phyloP scores from a whole-genome alignment of 768 basidiomycete genomes.

The Suillus lakei region DNA sequence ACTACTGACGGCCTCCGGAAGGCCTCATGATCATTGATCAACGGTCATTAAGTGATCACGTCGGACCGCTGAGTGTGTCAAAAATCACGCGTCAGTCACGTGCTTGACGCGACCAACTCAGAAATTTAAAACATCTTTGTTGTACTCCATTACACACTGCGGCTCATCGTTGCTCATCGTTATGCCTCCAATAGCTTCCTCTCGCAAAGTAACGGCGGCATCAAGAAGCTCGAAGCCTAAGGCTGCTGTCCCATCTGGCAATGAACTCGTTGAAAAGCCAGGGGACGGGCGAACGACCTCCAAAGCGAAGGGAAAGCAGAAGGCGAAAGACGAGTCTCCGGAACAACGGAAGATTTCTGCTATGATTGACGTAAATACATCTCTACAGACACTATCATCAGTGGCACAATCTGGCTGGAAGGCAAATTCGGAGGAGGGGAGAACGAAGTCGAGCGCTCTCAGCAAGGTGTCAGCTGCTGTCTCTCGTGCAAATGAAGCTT shows the following conservation, averaged over 20 bases:
- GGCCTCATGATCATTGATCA: no score
- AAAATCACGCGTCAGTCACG: slow-evolving; percentile 1
- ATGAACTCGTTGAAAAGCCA: background rate
- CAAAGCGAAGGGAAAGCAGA: background rate
- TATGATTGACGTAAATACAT: slow-evolving; percentile 69
- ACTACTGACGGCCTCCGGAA: no score
- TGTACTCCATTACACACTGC: background rate
- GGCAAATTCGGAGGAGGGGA: slow-evolving; percentile 32
- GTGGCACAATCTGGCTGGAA: slow-evolving; percentile 68
- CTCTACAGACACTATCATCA: slow-evolving; percentile 59
- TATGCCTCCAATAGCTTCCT: background rate
- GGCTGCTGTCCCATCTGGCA: background rate
- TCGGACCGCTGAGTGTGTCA: no score
- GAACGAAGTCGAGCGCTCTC: slow-evolving; percentile 28
- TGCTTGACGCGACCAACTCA: background rate
- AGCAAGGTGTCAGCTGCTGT: slow-evolving; percentile 41
- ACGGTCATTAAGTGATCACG: no score
- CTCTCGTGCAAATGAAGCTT: slow-evolving; percentile 44
- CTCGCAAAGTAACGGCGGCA: background rate
- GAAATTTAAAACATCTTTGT: background rate
- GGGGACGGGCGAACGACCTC: background rate
- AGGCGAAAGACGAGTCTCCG: slow-evolving; percentile 5
- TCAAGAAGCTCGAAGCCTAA: background rate
- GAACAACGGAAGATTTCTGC: slow-evolving; percentile 47
- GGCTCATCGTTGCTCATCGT: background rate